Conservation (phyloP, 768 basidiomycete species). For the Mycena polygramma region DNA sequence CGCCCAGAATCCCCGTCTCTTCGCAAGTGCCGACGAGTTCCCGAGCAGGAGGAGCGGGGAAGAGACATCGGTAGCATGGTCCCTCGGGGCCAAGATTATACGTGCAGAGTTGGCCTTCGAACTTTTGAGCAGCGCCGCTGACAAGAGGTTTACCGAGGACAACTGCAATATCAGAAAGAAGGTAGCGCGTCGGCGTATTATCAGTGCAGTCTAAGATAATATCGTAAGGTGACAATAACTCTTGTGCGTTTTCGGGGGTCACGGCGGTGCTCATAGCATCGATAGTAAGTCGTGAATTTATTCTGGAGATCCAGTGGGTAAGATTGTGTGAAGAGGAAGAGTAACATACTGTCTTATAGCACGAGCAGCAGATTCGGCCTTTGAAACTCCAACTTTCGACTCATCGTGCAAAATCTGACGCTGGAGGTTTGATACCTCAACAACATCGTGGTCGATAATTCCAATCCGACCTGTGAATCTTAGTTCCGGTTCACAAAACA, state of each 20-base stretch:
- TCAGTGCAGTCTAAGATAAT: slow-evolving; percentile 95
- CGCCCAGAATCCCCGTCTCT: slow-evolving; percentile 90
- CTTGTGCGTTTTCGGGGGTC: slow-evolving; percentile 71
- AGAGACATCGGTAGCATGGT: slow-evolving; percentile 96
- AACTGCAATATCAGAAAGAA: slow-evolving; percentile 90
- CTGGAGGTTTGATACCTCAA: slow-evolving; percentile 92
- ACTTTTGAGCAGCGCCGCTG: slow-evolving; percentile 92
- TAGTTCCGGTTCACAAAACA: slow-evolving; percentile 6
- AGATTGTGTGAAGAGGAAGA: background rate
- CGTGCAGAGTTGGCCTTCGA: slow-evolving; percentile 83
- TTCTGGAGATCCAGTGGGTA: slow-evolving; percentile 56
- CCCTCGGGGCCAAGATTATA: slow-evolving; percentile 79
- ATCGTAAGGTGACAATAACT: slow-evolving; percentile 72
- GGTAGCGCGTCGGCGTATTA: slow-evolving; percentile 91
- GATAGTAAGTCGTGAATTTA: slow-evolving; percentile 79
- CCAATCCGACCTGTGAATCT: slow-evolving; percentile 76
- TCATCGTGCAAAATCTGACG: slow-evolving; percentile 91
- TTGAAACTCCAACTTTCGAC: slow-evolving; percentile 80
- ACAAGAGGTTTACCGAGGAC: slow-evolving; percentile 84
- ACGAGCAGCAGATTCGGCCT: slow-evolving; percentile 84
- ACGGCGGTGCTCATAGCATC: slow-evolving; percentile 69
- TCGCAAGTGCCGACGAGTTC: slow-evolving; percentile 83
- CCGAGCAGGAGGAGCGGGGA: slow-evolving; percentile 81
- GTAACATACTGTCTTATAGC: slow-evolving; percentile 71
- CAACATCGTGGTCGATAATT: slow-evolving; percentile 89